Evolutionary conservation across 768 basidiomycete genomes (phyloP).

Genomic region (Boletus coccyginus): DNA sequence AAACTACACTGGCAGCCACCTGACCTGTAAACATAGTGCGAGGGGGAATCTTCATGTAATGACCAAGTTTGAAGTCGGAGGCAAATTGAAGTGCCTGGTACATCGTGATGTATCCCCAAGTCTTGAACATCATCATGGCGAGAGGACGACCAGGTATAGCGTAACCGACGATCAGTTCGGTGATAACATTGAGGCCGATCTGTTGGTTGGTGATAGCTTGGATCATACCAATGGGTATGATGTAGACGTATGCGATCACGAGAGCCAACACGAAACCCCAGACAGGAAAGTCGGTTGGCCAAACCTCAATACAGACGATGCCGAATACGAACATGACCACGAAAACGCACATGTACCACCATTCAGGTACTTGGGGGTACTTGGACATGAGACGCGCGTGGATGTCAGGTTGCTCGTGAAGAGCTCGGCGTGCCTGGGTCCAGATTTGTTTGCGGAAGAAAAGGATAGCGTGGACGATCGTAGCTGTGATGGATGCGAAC

Average conservation of each 20-base stretch:
- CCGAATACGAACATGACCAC: slow-evolving; percentile 59
- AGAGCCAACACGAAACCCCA: slow-evolving; percentile 45
- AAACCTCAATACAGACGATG: slow-evolving; percentile 56
- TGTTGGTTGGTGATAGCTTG: slow-evolving; percentile 82
- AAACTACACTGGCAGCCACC: slow-evolving; percentile 57
- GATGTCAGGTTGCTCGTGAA: slow-evolving; percentile 57
- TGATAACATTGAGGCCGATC: slow-evolving; percentile 65
- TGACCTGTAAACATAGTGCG: slow-evolving; percentile 69
- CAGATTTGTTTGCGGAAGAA: slow-evolving; percentile 59
- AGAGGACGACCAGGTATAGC: slow-evolving; percentile 60
- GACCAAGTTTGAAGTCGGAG: slow-evolving; percentile 74
- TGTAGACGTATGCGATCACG: slow-evolving; percentile 54
- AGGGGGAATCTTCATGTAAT: slow-evolving; percentile 69
- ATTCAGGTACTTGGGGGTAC: slow-evolving; percentile 59
- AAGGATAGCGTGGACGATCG: slow-evolving; percentile 42
- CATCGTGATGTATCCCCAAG: slow-evolving; percentile 67
- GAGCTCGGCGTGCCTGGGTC: slow-evolving; percentile 46
- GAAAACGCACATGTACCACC: slow-evolving; percentile 49
- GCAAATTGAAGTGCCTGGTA: slow-evolving; percentile 65
- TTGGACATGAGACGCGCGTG: slow-evolving; percentile 58
- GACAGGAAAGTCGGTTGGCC: slow-evolving; percentile 50
- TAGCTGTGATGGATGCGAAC: slow-evolving; percentile 43
- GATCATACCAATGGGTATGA: slow-evolving; percentile 76
- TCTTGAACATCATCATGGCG: slow-evolving; percentile 80
- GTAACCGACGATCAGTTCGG: slow-evolving; percentile 67